These are phyloP conservation scores for Gracilaria vermiculophylla DNA, from an alignment of 23 red algal genomes.

Conservation along the genomic window DNA sequence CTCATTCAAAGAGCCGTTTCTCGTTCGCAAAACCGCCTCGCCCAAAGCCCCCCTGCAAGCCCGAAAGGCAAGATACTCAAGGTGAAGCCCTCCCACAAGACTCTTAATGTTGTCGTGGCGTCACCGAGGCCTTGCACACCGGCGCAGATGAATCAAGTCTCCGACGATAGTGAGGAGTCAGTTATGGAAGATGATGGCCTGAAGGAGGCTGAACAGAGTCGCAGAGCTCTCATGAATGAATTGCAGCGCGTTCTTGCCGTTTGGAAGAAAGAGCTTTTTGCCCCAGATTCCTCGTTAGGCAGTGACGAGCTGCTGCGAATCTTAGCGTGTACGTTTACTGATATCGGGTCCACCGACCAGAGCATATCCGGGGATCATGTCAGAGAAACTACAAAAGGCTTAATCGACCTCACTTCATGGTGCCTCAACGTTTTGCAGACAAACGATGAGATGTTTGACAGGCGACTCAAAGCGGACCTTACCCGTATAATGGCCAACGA, in stretches of 20 bases:
- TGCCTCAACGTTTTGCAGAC: constrained; percentile 69
- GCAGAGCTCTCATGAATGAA: constrained; percentile 38
- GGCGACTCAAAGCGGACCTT: constrained; percentile 61
- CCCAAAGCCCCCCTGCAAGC: neutral
- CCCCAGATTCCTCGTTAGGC: neutral
- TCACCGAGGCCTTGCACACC: neutral
- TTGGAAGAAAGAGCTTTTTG: constrained; percentile 28
- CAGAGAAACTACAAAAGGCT: constrained; percentile 34
- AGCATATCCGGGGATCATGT: neutral
- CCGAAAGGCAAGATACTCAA: neutral
- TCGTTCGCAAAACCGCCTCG: constrained; percentile 12
- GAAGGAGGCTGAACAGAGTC: constrained; percentile 58
- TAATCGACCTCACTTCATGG: constrained; percentile 61
- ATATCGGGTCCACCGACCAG: neutral
- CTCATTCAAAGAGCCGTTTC: constrained; percentile 71
- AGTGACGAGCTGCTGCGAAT: constrained; percentile 22
- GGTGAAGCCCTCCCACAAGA: neutral
- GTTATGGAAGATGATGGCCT: constrained; percentile 69
- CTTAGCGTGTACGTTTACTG: constrained; percentile 36
- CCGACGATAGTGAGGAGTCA: constrained; percentile 52
- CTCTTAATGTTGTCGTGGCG: neutral
- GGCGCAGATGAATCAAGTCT: neutral
- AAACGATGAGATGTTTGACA: constrained; percentile 68
- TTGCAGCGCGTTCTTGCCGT: constrained; percentile 33
- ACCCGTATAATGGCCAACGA: constrained; percentile 24